Conservation (phyloP, 2,329 filamentous ascomycete genomes). For the Chrysoporthe puriensis region DNA sequence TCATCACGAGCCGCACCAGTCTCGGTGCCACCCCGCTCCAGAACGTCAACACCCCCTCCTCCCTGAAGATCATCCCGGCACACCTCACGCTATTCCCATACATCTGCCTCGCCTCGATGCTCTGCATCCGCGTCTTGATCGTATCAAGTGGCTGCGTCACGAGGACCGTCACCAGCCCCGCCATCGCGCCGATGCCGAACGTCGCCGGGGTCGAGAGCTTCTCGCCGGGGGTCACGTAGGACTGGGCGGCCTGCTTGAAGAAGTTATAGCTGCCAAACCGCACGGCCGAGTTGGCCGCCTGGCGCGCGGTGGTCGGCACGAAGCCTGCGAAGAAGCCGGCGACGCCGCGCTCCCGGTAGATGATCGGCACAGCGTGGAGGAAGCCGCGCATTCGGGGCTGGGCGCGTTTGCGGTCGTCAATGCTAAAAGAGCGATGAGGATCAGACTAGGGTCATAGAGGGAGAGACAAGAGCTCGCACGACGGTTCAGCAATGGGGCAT, state of each 20-base stretch:
- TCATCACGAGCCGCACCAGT: constrained; percentile 81
- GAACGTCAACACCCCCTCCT: constrained; percentile 87
- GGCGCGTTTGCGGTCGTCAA: constrained; percentile 88
- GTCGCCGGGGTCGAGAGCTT: constrained; percentile 88
- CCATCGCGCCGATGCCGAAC: constrained; percentile 86
- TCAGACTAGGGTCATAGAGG: too few species aligned
- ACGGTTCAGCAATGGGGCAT: constrained; percentile 31
- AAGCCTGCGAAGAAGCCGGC: constrained; percentile 97
- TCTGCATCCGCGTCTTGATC: constrained; percentile 98
- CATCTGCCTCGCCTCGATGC: constrained; percentile 75
- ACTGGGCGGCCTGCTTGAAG: constrained; percentile 86
- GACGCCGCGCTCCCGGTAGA: constrained; percentile 84
- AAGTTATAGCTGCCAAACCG: constrained; percentile 91
- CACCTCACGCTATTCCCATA: constrained; percentile 92
- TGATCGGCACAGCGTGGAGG: constrained; percentile 84
- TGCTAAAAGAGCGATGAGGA: constrained; percentile 51
- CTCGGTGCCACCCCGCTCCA: constrained; percentile 93
- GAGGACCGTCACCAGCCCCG: constrained; percentile 88
- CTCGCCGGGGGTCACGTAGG: constrained; percentile 91
- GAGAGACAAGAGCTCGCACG: constrained; percentile 5
- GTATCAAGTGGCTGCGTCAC: constrained; percentile 81
- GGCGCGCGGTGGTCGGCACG: constrained; percentile 89
- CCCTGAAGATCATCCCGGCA: constrained; percentile 78
- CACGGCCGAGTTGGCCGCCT: constrained; percentile 91
- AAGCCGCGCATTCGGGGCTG: constrained; percentile 91